Evolutionary conservation across 208 protist genomes (phyloP), one percentile per base, ranked within the genome.

Genomic region (Naegleria fowleri): DNA sequence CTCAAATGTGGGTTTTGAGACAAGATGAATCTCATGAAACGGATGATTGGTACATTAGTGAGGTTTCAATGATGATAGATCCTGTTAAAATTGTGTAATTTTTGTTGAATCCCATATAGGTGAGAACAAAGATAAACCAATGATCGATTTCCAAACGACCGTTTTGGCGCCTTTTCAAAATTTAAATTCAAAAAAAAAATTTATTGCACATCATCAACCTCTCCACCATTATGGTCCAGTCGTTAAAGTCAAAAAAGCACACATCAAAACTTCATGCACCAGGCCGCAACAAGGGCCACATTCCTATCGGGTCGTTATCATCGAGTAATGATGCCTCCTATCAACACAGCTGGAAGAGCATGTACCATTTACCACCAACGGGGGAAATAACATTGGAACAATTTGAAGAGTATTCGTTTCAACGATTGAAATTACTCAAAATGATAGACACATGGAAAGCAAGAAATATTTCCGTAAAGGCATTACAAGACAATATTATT

Each of bases 361-460:
- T 90, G 88, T 90, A 90, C 38, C 19, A 48, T 22, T 38, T 58
- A 33, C 51, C 88, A 25, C 88, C 88, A 38, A 58, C 25, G 3
- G 76, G 41, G 19, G 51, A 90, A 39, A 39, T 90, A 19, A 90
- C 88, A 51, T 25, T 90, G 15, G 88, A 90, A 19, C 9, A 90
- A 51, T 90, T 90, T 76, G 88, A 90, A 90, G 22, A 36, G 33
- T 84, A n/a, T 76, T 16, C 88, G 7, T 25, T 90, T 52, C 29
- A 83, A 25, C n/a, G 86, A 41, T 90, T 90, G 38, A 90, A 90
- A 51, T 16, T 91, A 29, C 40, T 91, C 13, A 33, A 29, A 25
- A 76, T 40, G 15, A 67, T 91, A 36, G 90, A 91, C 9, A 91
- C 16, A 48, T 83, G 15, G 58, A 91, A 48, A 29, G 16, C 51